Evolutionary conservation across 208 protist species (phyloP), one percentile per base, ranked within the genome.

Genomic region (Herpetomonas tarakana): DNA sequence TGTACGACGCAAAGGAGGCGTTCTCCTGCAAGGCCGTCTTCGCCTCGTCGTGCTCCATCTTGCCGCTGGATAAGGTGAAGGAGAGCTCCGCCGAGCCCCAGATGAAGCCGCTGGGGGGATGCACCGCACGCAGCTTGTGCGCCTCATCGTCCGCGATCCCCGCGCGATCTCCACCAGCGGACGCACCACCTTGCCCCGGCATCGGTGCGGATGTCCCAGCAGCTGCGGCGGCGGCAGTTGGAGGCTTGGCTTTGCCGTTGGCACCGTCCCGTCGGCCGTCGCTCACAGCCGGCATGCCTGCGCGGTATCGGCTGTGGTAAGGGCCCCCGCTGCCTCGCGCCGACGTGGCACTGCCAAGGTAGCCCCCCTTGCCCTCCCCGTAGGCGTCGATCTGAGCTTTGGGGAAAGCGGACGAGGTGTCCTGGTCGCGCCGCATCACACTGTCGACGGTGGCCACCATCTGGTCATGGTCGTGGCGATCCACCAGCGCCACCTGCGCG

Each of bases 401-500:
- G n/a, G n/a, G n/a, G n/a, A n/a, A n/a, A n/a, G n/a, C 35, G 1
- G 50, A 47, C 52, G 26, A 2, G 31, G 25, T 24, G 12, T 3
- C 21, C 30, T 51, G 46, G 18, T 12, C 0, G 27, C 28, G 39
- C 18, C 50, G 46, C 22, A 2, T 19, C 24, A 27, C 63, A 18
- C 54, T 73, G 22, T 65, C 47, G 47, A 59, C 50, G 0, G 69
- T 64, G 2, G 76, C 68, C 12, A 72, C 60, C 60, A 76, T 56
- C 62, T 91, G 81, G 57, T 92, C 83, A 64, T 95, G 74, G 62
- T 92, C 86, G 52, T 93, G 76, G 51, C 85, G 82, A 73, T 96
- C 90, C 6, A 92, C 84, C 25, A 96, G 66, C 22, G 86, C 90
- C 19, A 88, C 67, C 71, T 92, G 84, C 12, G 74, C 74, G 25